Percentiles rank a stretch among this genome's conserved stretches.
phyloP scores from a whole-genome alignment of 176 grass and related monocot genomes.

The Puccinellia tenuiflora region DNA sequence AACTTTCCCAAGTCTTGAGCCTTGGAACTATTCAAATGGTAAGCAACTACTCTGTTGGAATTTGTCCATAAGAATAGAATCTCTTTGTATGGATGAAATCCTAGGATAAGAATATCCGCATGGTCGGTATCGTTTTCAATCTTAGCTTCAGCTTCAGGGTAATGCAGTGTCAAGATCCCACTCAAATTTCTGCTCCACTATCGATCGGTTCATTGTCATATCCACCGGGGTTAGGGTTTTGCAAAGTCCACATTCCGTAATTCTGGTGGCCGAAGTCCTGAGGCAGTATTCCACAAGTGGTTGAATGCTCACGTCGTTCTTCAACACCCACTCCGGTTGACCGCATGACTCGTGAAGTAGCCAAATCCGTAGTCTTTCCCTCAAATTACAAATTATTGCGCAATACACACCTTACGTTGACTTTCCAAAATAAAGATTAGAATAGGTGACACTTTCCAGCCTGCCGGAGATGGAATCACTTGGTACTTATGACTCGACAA shows the following conservation, averaged over 20 bases:
- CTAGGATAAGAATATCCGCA: neutral
- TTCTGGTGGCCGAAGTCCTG: neutral
- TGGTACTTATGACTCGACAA: neutral
- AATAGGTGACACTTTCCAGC: neutral
- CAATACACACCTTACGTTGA: neutral
- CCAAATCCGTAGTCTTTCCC: neutral
- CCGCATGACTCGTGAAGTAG: neutral
- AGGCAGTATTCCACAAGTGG: neutral
- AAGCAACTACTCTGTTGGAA: neutral
- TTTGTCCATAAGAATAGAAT: neutral
- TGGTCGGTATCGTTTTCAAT: rapidly evolving
- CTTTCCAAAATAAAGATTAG: neutral
- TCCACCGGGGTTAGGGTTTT: neutral
- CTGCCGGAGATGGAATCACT: neutral
- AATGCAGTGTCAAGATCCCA: neutral
- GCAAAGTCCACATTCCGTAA: neutral
- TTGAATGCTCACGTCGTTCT: neutral
- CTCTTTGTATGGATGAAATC: slow-evolving; percentile 12
- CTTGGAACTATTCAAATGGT: neutral
- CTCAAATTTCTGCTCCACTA: neutral
- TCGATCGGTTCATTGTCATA: neutral
- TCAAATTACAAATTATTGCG: neutral
- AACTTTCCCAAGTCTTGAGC: neutral
- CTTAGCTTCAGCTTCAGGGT: neutral
- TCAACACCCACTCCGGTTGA: slow-evolving; percentile 12